Percentiles rank a stretch among this genome's conserved stretches.
phyloP scores from a whole-genome alignment of 164 flowering plant genomes.

The Tinospora cordifolia region DNA sequence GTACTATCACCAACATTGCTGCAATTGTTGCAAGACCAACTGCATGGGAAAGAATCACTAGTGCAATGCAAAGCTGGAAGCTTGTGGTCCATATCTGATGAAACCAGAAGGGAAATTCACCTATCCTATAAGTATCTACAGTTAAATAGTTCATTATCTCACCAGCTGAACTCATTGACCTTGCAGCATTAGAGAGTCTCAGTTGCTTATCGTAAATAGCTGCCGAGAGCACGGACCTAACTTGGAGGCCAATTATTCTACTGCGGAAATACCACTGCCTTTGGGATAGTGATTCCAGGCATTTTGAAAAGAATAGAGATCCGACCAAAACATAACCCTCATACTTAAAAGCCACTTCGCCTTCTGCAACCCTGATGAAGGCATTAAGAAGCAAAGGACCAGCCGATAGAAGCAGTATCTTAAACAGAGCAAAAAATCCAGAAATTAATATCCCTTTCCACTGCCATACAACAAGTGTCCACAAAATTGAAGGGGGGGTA shows the following conservation, averaged over 20 bases:
- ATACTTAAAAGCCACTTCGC: slow-evolving; percentile 42
- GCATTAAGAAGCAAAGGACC: slow-evolving; percentile 58
- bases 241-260: slow-evolving; percentile 48
- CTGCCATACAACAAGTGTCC: slow-evolving; percentile 33
- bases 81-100: slow-evolving; percentile 65
- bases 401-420: slow-evolving; percentile 35
- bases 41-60: slow-evolving; percentile 38
- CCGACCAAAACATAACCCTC: slow-evolving; percentile 36
- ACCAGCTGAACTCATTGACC: slow-evolving; percentile 41
- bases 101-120: slow-evolving; percentile 67
- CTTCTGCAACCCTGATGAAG: slow-evolving; percentile 60
- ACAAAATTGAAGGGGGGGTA: slow-evolving; percentile 29
- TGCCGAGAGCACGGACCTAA: slow-evolving; percentile 51
- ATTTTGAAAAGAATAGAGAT: slow-evolving; percentile 37
- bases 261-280: slow-evolving; percentile 59
- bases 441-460: slow-evolving; percentile 40
- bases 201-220: slow-evolving; percentile 65
- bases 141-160: slow-evolving; percentile 62
- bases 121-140: slow-evolving; percentile 65
- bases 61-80: slow-evolving; percentile 48
- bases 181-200: slow-evolving; percentile 47
- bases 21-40: slow-evolving; percentile 54
- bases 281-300: slow-evolving; percentile 51
- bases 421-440: slow-evolving; percentile 53
- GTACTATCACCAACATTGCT: slow-evolving; percentile 38